Percentiles rank a stretch among this genome's conserved stretches.
Conservation (phyloP, 139 green algal genomes). For the Chlorella vulgaris region DNA sequence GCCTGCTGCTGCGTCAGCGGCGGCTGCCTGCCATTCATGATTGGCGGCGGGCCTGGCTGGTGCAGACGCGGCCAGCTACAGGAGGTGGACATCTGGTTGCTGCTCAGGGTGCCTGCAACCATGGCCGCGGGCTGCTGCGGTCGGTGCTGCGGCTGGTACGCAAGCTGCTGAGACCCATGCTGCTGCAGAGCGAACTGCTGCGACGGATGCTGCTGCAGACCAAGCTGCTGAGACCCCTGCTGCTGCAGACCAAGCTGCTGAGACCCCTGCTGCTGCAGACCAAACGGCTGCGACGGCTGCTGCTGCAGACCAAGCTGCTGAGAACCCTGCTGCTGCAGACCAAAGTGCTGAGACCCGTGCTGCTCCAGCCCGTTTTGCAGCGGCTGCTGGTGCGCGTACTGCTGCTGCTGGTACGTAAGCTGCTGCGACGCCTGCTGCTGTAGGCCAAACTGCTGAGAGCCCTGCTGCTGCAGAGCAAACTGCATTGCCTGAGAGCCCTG, state of each 20-base stretch:
- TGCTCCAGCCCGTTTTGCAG: background rate
- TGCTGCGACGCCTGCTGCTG: background rate
- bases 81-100: background rate
- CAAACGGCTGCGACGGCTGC: too few species aligned
- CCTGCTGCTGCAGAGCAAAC: background rate
- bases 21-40: background rate
- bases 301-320: too few species aligned
- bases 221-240: background rate
- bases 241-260: too few species aligned
- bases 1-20: background rate
- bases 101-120: too few species aligned
- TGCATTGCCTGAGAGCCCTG: background rate
- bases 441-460: too few species aligned
- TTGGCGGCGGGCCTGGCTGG: background rate
- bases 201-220: background rate
- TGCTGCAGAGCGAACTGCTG: background rate
- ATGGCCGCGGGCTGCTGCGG: background rate
- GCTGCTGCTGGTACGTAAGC: background rate
- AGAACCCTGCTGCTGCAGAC: background rate
- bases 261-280: too few species aligned
- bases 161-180: background rate
- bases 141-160: background rate
- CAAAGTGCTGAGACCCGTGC: background rate
- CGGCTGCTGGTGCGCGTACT: background rate
- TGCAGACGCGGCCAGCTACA: slow-evolving; percentile 1